Evolutionary conservation across 495 filamentous ascomycete species (phyloP), one percentile per base, ranked within the genome.

Genomic region (Pseudevernia furfuracea): DNA sequence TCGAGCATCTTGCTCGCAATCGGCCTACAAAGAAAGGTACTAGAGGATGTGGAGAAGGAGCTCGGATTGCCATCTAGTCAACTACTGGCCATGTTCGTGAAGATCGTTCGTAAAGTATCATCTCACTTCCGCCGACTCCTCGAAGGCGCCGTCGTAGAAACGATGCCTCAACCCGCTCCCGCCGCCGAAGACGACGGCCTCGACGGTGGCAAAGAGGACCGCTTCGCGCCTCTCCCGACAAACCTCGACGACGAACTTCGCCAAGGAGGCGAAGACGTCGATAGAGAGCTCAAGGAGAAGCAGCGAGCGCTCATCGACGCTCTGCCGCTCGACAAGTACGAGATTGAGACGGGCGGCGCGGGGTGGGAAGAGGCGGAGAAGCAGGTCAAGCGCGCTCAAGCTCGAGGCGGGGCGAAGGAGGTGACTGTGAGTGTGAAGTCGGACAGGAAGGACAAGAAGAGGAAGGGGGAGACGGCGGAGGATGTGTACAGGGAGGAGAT

Each of bases 1-100:
- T 81, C 85, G 57, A 85, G 89, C 7, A 91, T 97, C 60, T 81
- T 99, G 12, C 82, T 97, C 28, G 92, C 89, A 19, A 85, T 97
- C 44, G 93, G 95, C 41, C 73, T 96, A 62, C 95, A 97, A 73
- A 81, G 88, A 55, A 97, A 97, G 78, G 86, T 84, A 37, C 74
- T 99, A 8, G 89, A 93, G 3, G 82, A 84, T 28, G 73, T 97
- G 21, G 90, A 94, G 71, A 86, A 87, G 62, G 93, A 99, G 71
- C 74, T 96, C 6, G 81, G 77, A 25, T 72, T 96, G 0, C 84
- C 85, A 4, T 80, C 83, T 14, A 88, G 86, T 30, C 94, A 97
- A 75, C 80, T 96, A 4, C 79, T 99, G 36, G 91, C 93, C 37
- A 96, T 97, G 85, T 96, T 97, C 77, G 89, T 97, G 70, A 97